These are phyloP conservation scores for Populus hybrid DNA, from an alignment of 441 rosid genomes.

Conservation along the genomic window DNA sequence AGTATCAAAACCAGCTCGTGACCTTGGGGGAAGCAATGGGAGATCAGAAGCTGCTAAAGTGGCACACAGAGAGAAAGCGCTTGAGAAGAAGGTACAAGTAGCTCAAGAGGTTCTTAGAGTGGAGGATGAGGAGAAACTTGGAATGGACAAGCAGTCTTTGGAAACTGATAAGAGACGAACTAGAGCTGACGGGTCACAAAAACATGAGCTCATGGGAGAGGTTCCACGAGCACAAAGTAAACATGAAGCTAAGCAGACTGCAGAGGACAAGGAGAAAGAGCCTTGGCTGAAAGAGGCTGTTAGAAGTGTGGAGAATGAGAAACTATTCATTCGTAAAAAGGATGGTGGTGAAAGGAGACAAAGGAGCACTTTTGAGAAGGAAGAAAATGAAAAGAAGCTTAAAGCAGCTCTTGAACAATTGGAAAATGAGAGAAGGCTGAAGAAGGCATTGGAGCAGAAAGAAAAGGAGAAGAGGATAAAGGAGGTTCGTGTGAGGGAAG, in stretches of 20 bases:
- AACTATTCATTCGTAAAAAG: slow-evolving; percentile 19
- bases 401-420: slow-evolving; percentile 31
- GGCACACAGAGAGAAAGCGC: slow-evolving; percentile 26
- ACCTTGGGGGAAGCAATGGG: slow-evolving; percentile 22
- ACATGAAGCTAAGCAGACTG: slow-evolving; percentile 29
- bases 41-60: slow-evolving; percentile 30
- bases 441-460: slow-evolving; percentile 34
- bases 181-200: slow-evolving; percentile 28
- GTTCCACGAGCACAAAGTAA: slow-evolving; percentile 27
- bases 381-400: slow-evolving; percentile 35
- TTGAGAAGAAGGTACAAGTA: slow-evolving; percentile 28
- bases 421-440: slow-evolving; percentile 39
- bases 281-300: slow-evolving; percentile 32
- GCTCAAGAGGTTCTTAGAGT: slow-evolving; percentile 28
- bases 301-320: slow-evolving; percentile 31
- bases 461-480: slow-evolving; percentile 30
- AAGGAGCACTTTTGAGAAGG: slow-evolving; percentile 31
- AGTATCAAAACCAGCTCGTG: slow-evolving; percentile 27
- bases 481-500: slow-evolving; percentile 37
- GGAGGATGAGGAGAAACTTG: slow-evolving; percentile 33
- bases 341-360: slow-evolving; percentile 37
- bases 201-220: slow-evolving; percentile 34
- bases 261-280: slow-evolving; percentile 34
- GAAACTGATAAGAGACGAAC: slow-evolving; percentile 31
- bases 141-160: slow-evolving; percentile 16